These are phyloP conservation scores for Monilinia laxa DNA, from an alignment of 2,329 filamentous ascomycete species.

Conservation along the genomic window DNA sequence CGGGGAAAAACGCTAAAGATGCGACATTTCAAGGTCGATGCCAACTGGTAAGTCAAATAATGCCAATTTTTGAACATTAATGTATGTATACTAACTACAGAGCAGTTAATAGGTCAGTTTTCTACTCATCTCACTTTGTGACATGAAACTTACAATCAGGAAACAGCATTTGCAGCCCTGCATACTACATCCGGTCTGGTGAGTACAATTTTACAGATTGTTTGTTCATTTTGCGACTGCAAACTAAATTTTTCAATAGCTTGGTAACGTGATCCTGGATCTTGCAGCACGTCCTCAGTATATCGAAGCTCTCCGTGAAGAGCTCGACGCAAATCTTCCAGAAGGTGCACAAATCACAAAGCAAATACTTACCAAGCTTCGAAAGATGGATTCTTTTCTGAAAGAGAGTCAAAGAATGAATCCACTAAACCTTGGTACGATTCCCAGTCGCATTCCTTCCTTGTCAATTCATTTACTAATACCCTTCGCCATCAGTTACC, in stretches of 20 bases:
- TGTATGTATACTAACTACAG: not conserved
- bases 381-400: conserved; percentile 44
- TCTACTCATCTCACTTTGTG: not conserved
- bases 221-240: not conserved
- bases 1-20: conserved; percentile 12
- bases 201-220: not conserved
- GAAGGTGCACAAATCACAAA: conserved; percentile 43
- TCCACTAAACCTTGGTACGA: conserved; percentile 39
- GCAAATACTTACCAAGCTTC: conserved; percentile 27
- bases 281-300: conserved; percentile 51
- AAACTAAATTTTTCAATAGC: conserved; percentile 1
- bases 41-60: not conserved
- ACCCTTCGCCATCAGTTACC: conserved; percentile 10
- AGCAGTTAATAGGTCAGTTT: not conserved
- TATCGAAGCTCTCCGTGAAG: conserved; percentile 27
- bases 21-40: conserved; percentile 17
- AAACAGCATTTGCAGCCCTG: conserved; percentile 9
- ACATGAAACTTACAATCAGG: not conserved
- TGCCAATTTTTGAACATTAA: not conserved
- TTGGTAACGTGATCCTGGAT: conserved; percentile 45
- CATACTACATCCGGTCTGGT: conserved; percentile 11
- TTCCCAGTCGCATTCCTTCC: not conserved
- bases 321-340: conserved; percentile 28
- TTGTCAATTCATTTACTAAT: not conserved
- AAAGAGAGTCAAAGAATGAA: conserved; percentile 44